Base-by-base conservation (phyloP, 1,139 yeast species). In the Yamadazyma taylorii region DNA sequence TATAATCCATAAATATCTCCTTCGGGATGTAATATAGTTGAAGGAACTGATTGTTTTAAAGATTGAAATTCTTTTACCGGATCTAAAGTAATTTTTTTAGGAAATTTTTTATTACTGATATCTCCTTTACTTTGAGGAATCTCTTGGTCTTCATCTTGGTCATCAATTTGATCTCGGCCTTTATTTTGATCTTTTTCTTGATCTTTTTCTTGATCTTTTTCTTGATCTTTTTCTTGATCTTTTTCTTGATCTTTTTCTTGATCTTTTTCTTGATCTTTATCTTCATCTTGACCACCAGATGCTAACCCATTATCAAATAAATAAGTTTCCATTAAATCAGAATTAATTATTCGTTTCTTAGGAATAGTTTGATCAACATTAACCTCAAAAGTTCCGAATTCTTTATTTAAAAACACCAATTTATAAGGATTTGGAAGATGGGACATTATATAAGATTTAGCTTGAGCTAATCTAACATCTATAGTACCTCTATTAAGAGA, bases 351-450 rank as follows among this genome's bases (percentile, higher is more conserved):
- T 33, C 57, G 41, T 33, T 50, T 49, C 33, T 50, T 48, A 22
- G 47, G 41, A 26, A 37, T 24, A 16, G 34, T 38, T 33, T 53
- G 47, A 25, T 48, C 47, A 11, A 57, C 52, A 19, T 46, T 41
- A 3, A 51, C 60, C 40, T 61, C 65, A 41, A 48, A 61, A 8
- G 61, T 56, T 3, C 64, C 65, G 17, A 52, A 52, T 3, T 49
- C 40, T 29, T 46, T 45, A 36, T 55, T 56, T 38, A 61, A 46
- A 14, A 61, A 56, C 2, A 61, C 41, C 32, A 61, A 46, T 34
- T 50, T 49, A 33, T 38, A 50, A 6, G 66, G 66, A 26, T 52
- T 52, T 6, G 55, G 54, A 36, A 59, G 45, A 41, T 59, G 47
- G 3, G 66, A 51, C 48, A 55, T 43, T 10, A 52, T 33, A 38